Percentiles rank a stretch among this genome's conserved stretches.
phyloP scores from a whole-genome alignment of 208 protist genomes.

The Porcisia deanei region DNA sequence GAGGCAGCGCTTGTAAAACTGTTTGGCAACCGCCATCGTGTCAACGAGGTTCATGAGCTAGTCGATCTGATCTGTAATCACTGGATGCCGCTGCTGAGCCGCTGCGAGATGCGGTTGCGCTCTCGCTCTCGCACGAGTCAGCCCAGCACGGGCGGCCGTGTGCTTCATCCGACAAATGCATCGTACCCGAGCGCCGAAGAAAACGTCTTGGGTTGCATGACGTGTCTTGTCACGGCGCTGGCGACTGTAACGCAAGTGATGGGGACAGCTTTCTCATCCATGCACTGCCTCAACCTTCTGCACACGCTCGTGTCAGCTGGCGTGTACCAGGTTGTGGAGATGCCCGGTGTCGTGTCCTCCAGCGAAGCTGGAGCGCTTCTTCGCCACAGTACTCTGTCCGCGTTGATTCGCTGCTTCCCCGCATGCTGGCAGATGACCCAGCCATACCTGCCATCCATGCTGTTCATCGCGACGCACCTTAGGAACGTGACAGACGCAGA shows the following conservation, averaged over 20 bases:
- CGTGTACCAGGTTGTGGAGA: conserved; percentile 55
- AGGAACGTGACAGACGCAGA: conserved; percentile 62
- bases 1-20: conserved; percentile 75
- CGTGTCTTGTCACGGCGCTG: conserved; percentile 49
- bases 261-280: conserved; percentile 58
- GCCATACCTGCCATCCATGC: conserved; percentile 66
- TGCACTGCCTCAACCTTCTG: conserved; percentile 56
- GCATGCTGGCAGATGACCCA: conserved; percentile 87
- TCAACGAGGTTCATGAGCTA: conserved; percentile 62
- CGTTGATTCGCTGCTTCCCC: conserved; percentile 69
- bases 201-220: conserved; percentile 33
- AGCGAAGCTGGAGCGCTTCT: conserved; percentile 62
- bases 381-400: conserved; percentile 60
- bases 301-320: conserved; percentile 46
- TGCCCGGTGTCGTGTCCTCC: conserved; percentile 47
- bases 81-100: conserved; percentile 50
- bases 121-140: conserved; percentile 14
- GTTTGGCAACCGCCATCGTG: conserved; percentile 78
- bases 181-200: conserved; percentile 21
- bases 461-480: conserved; percentile 53
- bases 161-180: neutral
- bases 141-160: neutral
- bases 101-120: conserved; percentile 33
- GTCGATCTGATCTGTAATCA: conserved; percentile 48
- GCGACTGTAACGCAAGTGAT: conserved; percentile 72